These are phyloP conservation scores for Kodamaea plutei DNA, from an alignment of 1,139 yeast genomes.

Conservation along the genomic window DNA sequence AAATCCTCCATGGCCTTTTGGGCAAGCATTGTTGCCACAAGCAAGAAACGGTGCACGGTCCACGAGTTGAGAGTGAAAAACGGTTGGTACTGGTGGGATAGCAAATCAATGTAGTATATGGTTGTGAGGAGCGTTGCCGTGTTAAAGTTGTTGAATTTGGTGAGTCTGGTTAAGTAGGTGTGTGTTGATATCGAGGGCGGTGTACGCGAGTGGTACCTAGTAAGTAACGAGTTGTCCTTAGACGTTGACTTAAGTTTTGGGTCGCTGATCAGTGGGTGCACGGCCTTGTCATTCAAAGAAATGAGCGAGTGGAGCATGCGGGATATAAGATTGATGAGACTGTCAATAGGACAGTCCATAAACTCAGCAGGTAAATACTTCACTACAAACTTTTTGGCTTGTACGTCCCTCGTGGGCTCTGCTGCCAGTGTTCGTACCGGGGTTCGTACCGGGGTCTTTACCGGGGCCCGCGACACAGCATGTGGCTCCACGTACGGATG, in stretches of 20 bases:
- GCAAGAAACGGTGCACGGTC: conserved; percentile 86
- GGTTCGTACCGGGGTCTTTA: background rate
- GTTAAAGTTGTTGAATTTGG: conserved; percentile 81
- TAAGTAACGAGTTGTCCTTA: conserved; percentile 39
- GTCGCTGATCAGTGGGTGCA: conserved; percentile 31
- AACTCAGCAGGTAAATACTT: conserved; percentile 51
- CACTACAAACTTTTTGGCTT: conserved; percentile 1
- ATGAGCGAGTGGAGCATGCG: conserved; percentile 77
- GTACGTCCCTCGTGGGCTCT: background rate
- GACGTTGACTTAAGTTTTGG: conserved; percentile 18
- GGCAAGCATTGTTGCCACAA: conserved; percentile 89
- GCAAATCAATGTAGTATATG: conserved; percentile 81
- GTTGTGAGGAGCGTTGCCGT: conserved; percentile 76
- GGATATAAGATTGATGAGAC: conserved; percentile 65
- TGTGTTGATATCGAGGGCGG: conserved; percentile 85
- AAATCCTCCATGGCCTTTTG: conserved; percentile 92
- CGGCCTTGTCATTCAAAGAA: conserved; percentile 58
- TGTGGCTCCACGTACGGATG: background rate
- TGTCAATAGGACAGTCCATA: conserved; percentile 65
- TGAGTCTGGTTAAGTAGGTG: conserved; percentile 71
- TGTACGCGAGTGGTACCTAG: conserved; percentile 88
- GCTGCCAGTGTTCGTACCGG: background rate
- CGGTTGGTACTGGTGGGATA: conserved; percentile 71
- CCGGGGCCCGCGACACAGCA: background rate
- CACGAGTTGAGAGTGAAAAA: conserved; percentile 81